These are phyloP conservation scores for Domatiomyces catenatus DNA, from an alignment of 2,329 filamentous ascomycete genomes.

Conservation along the genomic window DNA sequence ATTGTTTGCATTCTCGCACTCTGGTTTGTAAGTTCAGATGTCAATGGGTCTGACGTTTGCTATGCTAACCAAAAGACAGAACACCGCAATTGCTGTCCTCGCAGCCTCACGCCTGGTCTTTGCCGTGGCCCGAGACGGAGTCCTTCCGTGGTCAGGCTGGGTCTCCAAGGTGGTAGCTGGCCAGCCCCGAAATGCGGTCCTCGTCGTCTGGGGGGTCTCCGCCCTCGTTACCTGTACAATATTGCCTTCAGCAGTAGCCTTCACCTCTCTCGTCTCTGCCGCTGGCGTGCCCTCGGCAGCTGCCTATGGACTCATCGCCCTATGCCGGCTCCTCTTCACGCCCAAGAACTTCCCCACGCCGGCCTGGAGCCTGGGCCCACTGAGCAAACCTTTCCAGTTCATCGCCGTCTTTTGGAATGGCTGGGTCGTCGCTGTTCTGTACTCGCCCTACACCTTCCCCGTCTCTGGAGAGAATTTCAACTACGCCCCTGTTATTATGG, in stretches of 20 bases:
- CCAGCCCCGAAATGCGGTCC: no score
- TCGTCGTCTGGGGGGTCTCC: no score
- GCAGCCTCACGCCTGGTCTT: no score
- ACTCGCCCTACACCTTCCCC: slow-evolving; percentile 17
- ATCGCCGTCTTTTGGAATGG: slow-evolving; percentile 29
- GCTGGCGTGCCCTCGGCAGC: slow-evolving; percentile 32
- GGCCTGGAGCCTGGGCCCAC: slow-evolving; percentile 25
- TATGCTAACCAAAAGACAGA: no score
- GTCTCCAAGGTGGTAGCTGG: no score
- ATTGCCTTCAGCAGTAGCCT: slow-evolving; percentile 39
- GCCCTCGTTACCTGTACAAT: slow-evolving; percentile 34
- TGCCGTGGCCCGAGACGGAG: no score
- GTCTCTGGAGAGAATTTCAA: slow-evolving; percentile 22
- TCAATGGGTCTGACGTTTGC: no score
- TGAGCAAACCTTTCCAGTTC: slow-evolving; percentile 27
- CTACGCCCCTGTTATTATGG: slow-evolving; percentile 16
- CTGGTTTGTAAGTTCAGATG: no score
- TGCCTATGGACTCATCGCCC: slow-evolving; percentile 20
- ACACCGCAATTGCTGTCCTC: no score
- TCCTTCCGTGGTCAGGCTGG: no score
- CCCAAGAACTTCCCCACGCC: slow-evolving; percentile 26
- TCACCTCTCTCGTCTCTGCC: slow-evolving; percentile 39
- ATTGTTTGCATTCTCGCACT: no score
- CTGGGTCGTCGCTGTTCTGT: slow-evolving; percentile 20
- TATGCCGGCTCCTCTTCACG: slow-evolving; percentile 25